Evolutionary conservation across 495 filamentous ascomycete genomes (phyloP).

Genomic region (Hypomontagnella monticulosa): DNA sequence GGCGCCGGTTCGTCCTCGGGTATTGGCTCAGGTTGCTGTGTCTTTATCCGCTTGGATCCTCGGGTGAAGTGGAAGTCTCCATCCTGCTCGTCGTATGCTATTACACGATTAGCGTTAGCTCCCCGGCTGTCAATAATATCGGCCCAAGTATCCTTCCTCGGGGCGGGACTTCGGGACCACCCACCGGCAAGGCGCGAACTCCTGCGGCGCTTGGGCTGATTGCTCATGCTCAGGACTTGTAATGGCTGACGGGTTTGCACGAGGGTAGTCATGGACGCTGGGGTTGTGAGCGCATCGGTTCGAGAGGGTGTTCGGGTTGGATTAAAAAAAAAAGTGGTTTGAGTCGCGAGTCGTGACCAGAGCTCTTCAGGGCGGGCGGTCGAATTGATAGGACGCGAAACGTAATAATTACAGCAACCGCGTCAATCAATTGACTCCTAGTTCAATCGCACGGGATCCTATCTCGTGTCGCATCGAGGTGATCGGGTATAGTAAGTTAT

Average conservation of each 20-base stretch:
- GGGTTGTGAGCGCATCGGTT: conserved; percentile 30
- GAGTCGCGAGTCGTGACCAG: conserved; percentile 32
- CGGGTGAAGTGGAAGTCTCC: conserved; percentile 72
- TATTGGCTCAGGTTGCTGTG: conserved; percentile 48
- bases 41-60: conserved; percentile 62
- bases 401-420: conserved; percentile 19
- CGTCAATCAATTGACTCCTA: conserved; percentile 32
- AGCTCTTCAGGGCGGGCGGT: conserved; percentile 19
- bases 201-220: conserved; percentile 63
- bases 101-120: conserved; percentile 31
- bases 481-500: conserved; percentile 21
- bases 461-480: conserved; percentile 10
- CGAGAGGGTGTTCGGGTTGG: conserved; percentile 10
- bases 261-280: conserved; percentile 69
- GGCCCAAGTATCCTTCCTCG: not conserved
- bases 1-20: conserved; percentile 50
- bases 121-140: not conserved
- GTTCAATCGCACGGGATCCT: conserved; percentile 17
- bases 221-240: conserved; percentile 69
- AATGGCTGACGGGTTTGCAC: conserved; percentile 66
- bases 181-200: conserved; percentile 67
- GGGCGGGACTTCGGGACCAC: conserved; percentile 33
- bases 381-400: conserved; percentile 16
- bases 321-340: not conserved
- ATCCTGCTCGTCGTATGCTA: conserved; percentile 71